Evolutionary conservation across 208 protist genomes (phyloP).

Genomic region (Leishmania tropica): DNA sequence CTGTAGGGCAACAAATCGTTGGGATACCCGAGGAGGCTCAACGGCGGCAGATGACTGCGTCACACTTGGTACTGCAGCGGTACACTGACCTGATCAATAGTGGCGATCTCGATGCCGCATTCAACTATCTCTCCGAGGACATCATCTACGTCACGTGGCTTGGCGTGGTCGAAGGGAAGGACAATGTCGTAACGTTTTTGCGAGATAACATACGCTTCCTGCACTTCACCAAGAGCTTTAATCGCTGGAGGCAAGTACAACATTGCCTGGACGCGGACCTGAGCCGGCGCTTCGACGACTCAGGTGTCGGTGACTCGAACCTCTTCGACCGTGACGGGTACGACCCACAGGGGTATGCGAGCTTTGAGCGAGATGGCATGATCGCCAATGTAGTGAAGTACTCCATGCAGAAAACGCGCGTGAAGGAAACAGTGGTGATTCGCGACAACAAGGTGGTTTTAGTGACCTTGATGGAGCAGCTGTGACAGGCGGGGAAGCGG

Average conservation of each 20-base stretch:
- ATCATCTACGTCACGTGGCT: conserved; percentile 83
- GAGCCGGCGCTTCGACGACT: neutral
- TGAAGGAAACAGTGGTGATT: conserved; percentile 79
- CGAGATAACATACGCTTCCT: conserved; percentile 79
- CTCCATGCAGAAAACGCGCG: conserved; percentile 35
- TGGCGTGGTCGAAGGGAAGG: conserved; percentile 74
- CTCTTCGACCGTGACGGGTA: conserved; percentile 56
- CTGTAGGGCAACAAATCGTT: neutral
- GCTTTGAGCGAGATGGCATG: conserved; percentile 75
- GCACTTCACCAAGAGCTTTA: conserved; percentile 61
- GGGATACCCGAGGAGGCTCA: neutral
- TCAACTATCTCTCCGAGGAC: conserved; percentile 67
- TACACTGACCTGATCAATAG: conserved; percentile 60
- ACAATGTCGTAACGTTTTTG: conserved; percentile 78
- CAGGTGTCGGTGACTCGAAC: neutral
- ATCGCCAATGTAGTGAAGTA: conserved; percentile 54
- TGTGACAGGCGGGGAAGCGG: conserved; percentile 15
- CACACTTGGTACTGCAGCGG: conserved; percentile 62
- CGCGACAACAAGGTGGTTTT: conserved; percentile 58
- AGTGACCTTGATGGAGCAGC: conserved; percentile 55
- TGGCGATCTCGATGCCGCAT: conserved; percentile 63
- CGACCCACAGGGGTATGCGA: conserved; percentile 75
- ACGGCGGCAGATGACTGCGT: conserved; percentile 42
- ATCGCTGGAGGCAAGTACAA: conserved; percentile 74
- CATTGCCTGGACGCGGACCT: conserved; percentile 59